Evolutionary conservation across 345 rosid genomes (phyloP), one percentile per base, ranked within the genome.

Genomic region (Aethionema arabicum): DNA sequence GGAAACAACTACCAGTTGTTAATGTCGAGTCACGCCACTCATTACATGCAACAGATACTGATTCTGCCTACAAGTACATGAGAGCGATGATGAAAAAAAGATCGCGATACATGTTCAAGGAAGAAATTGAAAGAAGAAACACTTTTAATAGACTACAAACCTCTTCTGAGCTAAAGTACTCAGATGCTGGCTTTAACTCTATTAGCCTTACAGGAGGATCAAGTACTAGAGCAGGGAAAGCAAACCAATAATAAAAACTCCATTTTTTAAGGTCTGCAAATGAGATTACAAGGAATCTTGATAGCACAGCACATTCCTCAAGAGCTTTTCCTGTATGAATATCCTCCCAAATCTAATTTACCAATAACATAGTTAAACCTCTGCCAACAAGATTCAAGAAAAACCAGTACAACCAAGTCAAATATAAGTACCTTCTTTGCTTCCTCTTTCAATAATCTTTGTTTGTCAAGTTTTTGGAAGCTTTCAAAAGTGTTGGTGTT

Each of bases 171-270:
- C 76, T 84, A 72, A 93, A 83, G 80, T 87, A 80, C 63, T 84
- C 79, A 0, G 87, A 79, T 59, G 97, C 99, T 44, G 88, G 82
- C 77, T 72, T 85, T 73, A 87, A 76, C 11, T 83, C 84, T 36
- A 81, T 63, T 76, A 93, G 53, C 1, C 70, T 82, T 44, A 79
- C 99, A 32, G 96, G 88, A 61, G 97, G 99, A 75, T 85, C 85
- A 65, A 90, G 88, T 52, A 74, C 85, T 60, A 93, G 77, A 32
- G 87, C 96, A 61, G 96, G 96, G 50, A 93, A 93, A 11, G 97
- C 95, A 81, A 93, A 77, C 88, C 95, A 81, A 67, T 87, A 93
- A 62, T 80, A 82, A 61, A 93, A 93, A 66, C 70, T 87, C 99
- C 97, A 87, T 50, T 85, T 90, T 44, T 93, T 87, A 51, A 90